Evolutionary conservation across 108 stramenopile genomes (phyloP).

Genomic region (Nitzschia palea): DNA sequence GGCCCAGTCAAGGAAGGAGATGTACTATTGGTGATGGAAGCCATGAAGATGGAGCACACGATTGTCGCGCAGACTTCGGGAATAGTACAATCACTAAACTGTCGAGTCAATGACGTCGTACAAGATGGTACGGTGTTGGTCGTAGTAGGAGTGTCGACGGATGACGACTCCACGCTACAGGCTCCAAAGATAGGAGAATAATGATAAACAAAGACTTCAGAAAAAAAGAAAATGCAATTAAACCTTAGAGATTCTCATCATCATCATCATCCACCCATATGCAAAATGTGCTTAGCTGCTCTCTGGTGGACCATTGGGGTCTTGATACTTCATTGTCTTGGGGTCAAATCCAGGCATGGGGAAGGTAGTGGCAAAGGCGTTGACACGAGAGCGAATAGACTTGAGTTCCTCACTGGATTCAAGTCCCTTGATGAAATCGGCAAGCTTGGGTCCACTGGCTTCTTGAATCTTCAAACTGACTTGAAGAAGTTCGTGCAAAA

Average conservation of each 20-base stretch:
- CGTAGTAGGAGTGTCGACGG: constrained; percentile 18
- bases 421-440: constrained; percentile 86
- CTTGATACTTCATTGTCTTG: constrained; percentile 81
- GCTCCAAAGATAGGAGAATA: no score
- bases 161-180: neutral
- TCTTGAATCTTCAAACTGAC: constrained; percentile 91
- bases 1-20: constrained; percentile 67
- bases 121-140: constrained; percentile 55
- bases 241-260: neutral
- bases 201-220: neutral
- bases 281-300: constrained; percentile 18
- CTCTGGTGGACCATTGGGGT: constrained; percentile 41
- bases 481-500: constrained; percentile 89
- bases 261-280: neutral
- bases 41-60: constrained; percentile 94
- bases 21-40: constrained; percentile 78
- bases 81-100: constrained; percentile 34
- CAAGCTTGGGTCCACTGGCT: constrained; percentile 85
- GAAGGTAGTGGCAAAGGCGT: constrained; percentile 90
- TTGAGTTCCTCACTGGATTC: constrained; percentile 72
- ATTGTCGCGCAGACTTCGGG: constrained; percentile 65
- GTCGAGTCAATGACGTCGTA: constrained; percentile 57
- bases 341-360: constrained; percentile 98
- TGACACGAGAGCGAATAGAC: constrained; percentile 77
- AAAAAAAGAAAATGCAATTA: neutral